Conservation (phyloP, 164 flowering plant genomes). For the Echeveria elegans region DNA sequence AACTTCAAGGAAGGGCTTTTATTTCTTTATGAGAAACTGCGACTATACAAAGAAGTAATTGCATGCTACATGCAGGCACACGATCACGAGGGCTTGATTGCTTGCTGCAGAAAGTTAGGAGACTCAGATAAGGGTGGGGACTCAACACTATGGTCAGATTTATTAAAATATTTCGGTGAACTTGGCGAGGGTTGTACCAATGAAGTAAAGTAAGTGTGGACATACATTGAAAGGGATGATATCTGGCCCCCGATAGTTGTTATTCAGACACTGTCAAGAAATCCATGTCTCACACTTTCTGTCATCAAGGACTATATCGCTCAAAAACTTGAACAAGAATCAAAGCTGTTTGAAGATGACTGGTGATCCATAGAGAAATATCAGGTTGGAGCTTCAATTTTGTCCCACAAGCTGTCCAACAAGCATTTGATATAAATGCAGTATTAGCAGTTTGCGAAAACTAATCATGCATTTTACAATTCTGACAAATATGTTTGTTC, state of each 20-base stretch:
- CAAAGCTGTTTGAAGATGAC: conserved; percentile 91
- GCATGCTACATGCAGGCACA: conserved; percentile 97
- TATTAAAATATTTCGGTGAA: conserved; percentile 92
- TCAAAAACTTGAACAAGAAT: conserved; percentile 89
- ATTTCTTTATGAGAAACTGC: conserved; percentile 90
- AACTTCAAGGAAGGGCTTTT: conserved; percentile 74
- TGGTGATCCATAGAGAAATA: conserved; percentile 75
- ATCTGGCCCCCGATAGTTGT: conserved; percentile 92
- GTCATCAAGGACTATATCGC: conserved; percentile 96
- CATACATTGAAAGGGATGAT: conserved; percentile 92
- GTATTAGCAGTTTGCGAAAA: no score
- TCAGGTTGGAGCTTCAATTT: conserved; percentile 49
- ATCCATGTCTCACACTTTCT: conserved; percentile 89
- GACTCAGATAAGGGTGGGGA: conserved; percentile 90
- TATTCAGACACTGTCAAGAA: conserved; percentile 74
- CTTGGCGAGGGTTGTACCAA: conserved; percentile 98
- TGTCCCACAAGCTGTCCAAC: neutral
- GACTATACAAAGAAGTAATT: conserved; percentile 89
- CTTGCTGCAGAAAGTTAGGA: conserved; percentile 92
- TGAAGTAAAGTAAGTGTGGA: conserved; percentile 89
- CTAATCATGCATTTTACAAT: neutral
- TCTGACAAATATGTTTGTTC: neutral
- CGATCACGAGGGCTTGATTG: conserved; percentile 90
- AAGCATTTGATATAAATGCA: neutral
- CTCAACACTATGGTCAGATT: conserved; percentile 88